Evolutionary conservation across 2,329 filamentous ascomycete genomes (phyloP), one percentile per base, ranked within the genome.

Genomic region (Aureobasidium subglaciale): DNA sequence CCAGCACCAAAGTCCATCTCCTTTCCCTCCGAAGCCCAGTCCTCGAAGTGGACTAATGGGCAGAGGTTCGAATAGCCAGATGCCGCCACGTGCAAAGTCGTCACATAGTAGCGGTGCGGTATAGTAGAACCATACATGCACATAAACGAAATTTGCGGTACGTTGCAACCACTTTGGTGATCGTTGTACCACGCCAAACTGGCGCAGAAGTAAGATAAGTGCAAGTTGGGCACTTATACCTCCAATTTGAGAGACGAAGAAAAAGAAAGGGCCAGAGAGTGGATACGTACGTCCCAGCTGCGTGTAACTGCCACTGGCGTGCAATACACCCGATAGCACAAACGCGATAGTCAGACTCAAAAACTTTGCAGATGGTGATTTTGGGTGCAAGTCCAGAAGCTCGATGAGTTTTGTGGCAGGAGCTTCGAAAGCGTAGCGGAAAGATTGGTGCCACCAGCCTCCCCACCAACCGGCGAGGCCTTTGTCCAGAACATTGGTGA

Each of bases 401-500:
- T 64, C 58, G 22, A 72, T 61, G 0, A 86, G 63, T 63, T 74
- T 80, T 2, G 68, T 69, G 0, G 78, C 73, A 0, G 86, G 85
- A 4, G 83, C 78, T 35, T 80, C 71, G 65, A 92, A 90, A 2
- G 81, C 83, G 55, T 83, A 79, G 1, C 90, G 86, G 72, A 96
- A 95, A 2, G 86, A 85, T 70, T 96, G 91, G 69, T 97, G 92
- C 92, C 92, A 96, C 78, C 84, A 92, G 20, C 76, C 77, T 41
- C 87, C 85, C 92, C 92, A 97, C 71, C 86, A 87, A 1, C 90
- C 91, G 1, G 81, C 78, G 2, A 96, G 75, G 0, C 92, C 91
- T 57, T 82, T 76, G 59, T 90, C 81, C 10, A 85, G 70, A 2
- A 91, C 75, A 24, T 75, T 70, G 0, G 63, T 35, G 59, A 78